A percentile compares a stretch with the other conserved stretches of the same genome.
phyloP scores from a whole-genome alignment of 495 filamentous ascomycete genomes.

The Trichocladium uniseriatum region DNA sequence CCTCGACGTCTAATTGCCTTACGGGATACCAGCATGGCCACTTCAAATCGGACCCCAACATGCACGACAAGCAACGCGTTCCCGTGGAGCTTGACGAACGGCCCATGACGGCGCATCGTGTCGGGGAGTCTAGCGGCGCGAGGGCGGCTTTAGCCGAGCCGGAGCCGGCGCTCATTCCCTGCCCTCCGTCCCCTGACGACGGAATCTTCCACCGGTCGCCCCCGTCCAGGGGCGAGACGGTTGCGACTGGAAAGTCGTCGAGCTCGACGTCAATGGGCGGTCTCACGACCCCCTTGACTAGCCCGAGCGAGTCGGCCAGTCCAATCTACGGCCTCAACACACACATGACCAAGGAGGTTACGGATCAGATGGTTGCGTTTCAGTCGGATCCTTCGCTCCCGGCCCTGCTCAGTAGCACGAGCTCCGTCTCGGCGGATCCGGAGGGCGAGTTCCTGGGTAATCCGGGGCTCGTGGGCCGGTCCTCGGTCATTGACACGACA shows the following conservation, averaged over 20 bases:
- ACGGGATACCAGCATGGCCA: constrained; percentile 33
- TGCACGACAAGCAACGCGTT: constrained; percentile 30
- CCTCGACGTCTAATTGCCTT: constrained; percentile 28
- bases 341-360: constrained; percentile 43
- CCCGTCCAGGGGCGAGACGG: constrained; percentile 29
- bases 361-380: constrained; percentile 52
- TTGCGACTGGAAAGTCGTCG: constrained; percentile 35
- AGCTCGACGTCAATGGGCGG: constrained; percentile 38
- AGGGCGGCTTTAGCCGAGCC: constrained; percentile 12
- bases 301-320: constrained; percentile 44
- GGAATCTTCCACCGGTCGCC: constrained; percentile 24
- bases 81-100: constrained; percentile 27
- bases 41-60: constrained; percentile 39
- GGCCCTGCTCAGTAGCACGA: constrained; percentile 69
- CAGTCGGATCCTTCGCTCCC: constrained; percentile 68
- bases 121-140: constrained; percentile 26
- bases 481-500: constrained; percentile 37
- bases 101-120: constrained; percentile 33
- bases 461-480: constrained; percentile 36
- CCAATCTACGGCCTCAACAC: constrained; percentile 48
- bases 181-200: constrained; percentile 45
- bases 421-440: constrained; percentile 57
- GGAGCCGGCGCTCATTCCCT: constrained; percentile 22
- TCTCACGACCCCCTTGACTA: constrained; percentile 37
- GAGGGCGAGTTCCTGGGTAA: constrained; percentile 45